Conservation (phyloP, 306 rosid genomes). For the Dicorynia guianensis region DNA sequence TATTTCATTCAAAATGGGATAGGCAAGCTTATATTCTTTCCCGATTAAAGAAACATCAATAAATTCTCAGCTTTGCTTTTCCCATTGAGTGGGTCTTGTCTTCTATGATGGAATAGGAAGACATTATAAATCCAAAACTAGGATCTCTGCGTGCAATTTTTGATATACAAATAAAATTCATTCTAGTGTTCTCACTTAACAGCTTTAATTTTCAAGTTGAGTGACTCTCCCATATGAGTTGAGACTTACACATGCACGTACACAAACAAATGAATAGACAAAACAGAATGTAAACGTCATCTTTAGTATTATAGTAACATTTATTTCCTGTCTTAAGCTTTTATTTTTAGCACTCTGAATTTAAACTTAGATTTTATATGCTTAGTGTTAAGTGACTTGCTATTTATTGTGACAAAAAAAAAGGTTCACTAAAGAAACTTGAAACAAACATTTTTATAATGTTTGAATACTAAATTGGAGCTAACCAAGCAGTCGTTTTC, state of each 20-base stretch:
- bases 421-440: too few species aligned
- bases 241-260: background rate
- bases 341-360: too few species aligned
- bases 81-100: constrained; percentile 5
- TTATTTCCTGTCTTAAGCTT: too few species aligned
- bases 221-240: constrained; percentile 4
- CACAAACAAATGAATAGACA: background rate
- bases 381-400: too few species aligned
- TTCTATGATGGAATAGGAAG: background rate
- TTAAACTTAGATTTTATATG: too few species aligned
- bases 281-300: too few species aligned
- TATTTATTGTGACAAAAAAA: too few species aligned
- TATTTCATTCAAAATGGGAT: background rate
- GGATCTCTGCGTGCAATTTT: background rate
- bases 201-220: background rate
- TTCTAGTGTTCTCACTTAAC: background rate
- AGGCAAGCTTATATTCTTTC: constrained; percentile 6
- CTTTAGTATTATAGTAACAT: too few species aligned
- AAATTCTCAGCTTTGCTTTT: background rate
- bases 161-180: background rate
- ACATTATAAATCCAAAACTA: background rate
- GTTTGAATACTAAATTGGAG: constrained; percentile 22
- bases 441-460: constrained; percentile 32
- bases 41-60: background rate
- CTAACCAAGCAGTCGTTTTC: constrained; percentile 38